Percentiles rank a stretch among this genome's conserved stretches.
phyloP scores from a whole-genome alignment of 2,329 filamentous ascomycete species.

The Fusarium torulosum region DNA sequence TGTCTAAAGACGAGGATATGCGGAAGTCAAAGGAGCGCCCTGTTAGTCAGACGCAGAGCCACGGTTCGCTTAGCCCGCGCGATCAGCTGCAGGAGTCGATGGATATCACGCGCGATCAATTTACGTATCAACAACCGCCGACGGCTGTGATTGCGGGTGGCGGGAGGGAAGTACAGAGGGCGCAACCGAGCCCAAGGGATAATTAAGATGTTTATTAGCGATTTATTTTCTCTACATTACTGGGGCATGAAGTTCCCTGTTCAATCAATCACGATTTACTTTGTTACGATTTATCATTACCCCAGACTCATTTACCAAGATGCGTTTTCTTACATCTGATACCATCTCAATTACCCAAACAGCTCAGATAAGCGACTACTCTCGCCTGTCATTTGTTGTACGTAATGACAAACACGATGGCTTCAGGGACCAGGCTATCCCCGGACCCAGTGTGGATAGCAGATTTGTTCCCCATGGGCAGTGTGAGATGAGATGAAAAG shows the following conservation, averaged over 20 bases:
- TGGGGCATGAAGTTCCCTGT: constrained; percentile 1
- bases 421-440: constrained; percentile 29
- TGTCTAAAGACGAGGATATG: constrained; percentile 36
- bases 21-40: constrained; percentile 34
- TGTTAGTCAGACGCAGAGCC: constrained; percentile 47
- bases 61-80: constrained; percentile 47
- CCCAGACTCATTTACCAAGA: neutral
- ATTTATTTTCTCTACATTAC: constrained; percentile 2
- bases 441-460: constrained; percentile 25
- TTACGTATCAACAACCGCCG: constrained; percentile 28
- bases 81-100: constrained; percentile 38
- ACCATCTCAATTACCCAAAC: neutral
- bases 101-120: constrained; percentile 17
- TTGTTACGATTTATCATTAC: constrained; percentile 2
- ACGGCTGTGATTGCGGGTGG: constrained; percentile 36
- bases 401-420: constrained; percentile 35
- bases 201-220: constrained; percentile 8
- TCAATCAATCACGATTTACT: constrained; percentile 16
- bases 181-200: constrained; percentile 12
- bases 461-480: constrained; percentile 20
- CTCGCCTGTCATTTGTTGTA: constrained; percentile 23
- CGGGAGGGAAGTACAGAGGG: constrained; percentile 35
- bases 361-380: neutral
- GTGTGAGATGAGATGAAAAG: neutral
- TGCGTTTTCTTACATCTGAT: neutral